Evolutionary conservation across 2,329 filamentous ascomycete species (phyloP).

Genomic region (Pseudocercospora fuligena): DNA sequence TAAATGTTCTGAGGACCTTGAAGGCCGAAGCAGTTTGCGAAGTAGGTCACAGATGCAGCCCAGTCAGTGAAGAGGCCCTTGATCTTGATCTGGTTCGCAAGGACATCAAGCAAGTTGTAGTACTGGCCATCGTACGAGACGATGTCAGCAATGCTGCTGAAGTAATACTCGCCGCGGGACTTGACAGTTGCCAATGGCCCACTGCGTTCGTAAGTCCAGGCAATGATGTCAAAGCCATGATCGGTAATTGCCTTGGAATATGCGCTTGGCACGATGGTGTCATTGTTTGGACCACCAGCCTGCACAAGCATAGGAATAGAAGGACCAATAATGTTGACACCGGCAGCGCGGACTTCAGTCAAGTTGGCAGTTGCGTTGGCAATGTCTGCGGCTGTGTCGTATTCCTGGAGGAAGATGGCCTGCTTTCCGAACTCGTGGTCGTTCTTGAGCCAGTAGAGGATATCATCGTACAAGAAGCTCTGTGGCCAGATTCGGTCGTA

Average conservation of each 20-base stretch:
- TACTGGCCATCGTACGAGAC: slow-evolving; percentile 17
- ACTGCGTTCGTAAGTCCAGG: slow-evolving; percentile 16
- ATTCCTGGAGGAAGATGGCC: slow-evolving; percentile 17
- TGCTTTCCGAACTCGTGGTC: slow-evolving; percentile 20
- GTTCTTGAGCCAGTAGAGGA: slow-evolving; percentile 19
- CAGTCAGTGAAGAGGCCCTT: slow-evolving; percentile 15
- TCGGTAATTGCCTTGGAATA: slow-evolving; percentile 15
- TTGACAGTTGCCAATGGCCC: slow-evolving; percentile 17
- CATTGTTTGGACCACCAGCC: slow-evolving; percentile 10
- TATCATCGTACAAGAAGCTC: slow-evolving; percentile 12
- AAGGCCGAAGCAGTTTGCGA: slow-evolving; percentile 17
- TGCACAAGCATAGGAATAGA: slow-evolving; percentile 16
- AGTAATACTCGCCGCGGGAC: slow-evolving; percentile 16
- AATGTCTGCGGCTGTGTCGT: slow-evolving; percentile 14
- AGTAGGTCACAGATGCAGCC: slow-evolving; percentile 14
- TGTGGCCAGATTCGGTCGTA: slow-evolving; percentile 18
- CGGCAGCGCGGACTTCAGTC: slow-evolving; percentile 14
- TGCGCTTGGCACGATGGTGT: slow-evolving; percentile 9
- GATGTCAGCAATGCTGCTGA: slow-evolving; percentile 18
- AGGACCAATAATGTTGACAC: slow-evolving; percentile 18
- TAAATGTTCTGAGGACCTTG: slow-evolving; percentile 14
- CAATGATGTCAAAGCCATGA: slow-evolving; percentile 17
- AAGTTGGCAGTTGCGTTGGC: slow-evolving; percentile 11
- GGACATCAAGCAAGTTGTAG: slow-evolving; percentile 14
- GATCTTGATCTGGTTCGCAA: slow-evolving; percentile 17